Percentiles rank a stretch among this genome's conserved stretches.
phyloP scores from a whole-genome alignment of 1,284 basidiomycete genomes.

The Microbotryum intermedium region DNA sequence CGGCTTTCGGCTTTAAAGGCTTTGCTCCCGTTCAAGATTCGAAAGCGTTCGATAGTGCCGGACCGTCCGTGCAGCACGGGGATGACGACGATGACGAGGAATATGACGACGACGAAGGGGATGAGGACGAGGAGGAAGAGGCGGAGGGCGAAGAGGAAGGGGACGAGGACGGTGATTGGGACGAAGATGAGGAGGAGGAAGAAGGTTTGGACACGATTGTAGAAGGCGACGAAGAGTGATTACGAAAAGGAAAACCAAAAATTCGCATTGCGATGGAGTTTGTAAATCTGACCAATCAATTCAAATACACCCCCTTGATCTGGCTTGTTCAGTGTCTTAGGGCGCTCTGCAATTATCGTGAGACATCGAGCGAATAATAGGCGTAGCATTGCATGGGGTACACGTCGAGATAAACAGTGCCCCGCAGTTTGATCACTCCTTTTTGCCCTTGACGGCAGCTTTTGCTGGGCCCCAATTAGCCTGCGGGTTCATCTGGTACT shows the following conservation, averaged over 20 bases:
- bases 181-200: conserved; percentile 1
- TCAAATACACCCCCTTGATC: too few species aligned
- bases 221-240: conserved; percentile 10
- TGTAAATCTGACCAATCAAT: too few species aligned
- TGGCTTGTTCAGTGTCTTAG: too few species aligned
- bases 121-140: not conserved
- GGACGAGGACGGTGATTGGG: too few species aligned
- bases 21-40: not conserved
- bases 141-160: not conserved
- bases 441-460: conserved; percentile 25
- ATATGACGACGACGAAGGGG: not conserved
- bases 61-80: not conserved
- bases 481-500: conserved; percentile 85
- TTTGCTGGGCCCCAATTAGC: conserved; percentile 78
- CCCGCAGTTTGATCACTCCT: too few species aligned
- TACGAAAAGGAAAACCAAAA: not conserved
- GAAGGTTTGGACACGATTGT: conserved; percentile 17
- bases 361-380: too few species aligned
- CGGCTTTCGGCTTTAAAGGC: not conserved
- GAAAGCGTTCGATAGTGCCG: not conserved
- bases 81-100: not conserved
- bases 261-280: too few species aligned
- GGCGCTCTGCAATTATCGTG: too few species aligned
- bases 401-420: too few species aligned
- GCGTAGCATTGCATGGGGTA: too few species aligned